Base-by-base conservation (phyloP, 192 early-diverging fungal genomes). In the Cetraspora pellucida region DNA sequence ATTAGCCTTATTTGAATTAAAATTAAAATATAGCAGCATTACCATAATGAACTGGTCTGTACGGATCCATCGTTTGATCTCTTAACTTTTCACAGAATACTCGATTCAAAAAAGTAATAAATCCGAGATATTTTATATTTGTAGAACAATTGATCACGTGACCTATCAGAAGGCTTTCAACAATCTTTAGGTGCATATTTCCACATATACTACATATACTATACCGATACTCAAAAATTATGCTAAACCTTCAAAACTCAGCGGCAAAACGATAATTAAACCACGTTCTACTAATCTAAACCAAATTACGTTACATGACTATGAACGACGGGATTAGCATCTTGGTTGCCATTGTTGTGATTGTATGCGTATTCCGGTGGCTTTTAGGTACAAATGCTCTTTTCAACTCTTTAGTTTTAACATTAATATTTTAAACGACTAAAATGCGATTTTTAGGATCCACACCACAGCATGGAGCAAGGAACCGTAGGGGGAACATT, bases 301-400 rank as follows among this genome's bases (percentile, higher is more conserved):
- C 37, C 37, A 37, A 37, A 37, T 37, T 37, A 37, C 37, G 37
- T 37, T 37, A 37, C 37, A 37, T 37, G 37, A 37, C 37, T 54
- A 89, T 89, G 87, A 89, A 87, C 72, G 88, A 89, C 74, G 84
- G 86, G 54, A 82, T 89, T 68, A 86, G 85, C 52, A 86, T 89
- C 72, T 80, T 87, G 19, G 81, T 89, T 50, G 88, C 85, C 44
- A 80, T 89, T n/a, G 82, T 89, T 76, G 80, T 89, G 69, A 89
- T 89, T 37, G 79, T 89, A 52, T 79, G 87, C 70, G 84, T 82
- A 30, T 80, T 87, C 61, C 81, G 88, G 60, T 89, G 88, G 88
- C 83, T 89, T 55, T 80, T 87, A 54, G 86, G 88, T 86, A 86
- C 37, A 44, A 70, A 21, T 11, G 37, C 37, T 37, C 13, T 31